These are phyloP conservation scores for Cicer chorassanicum DNA, from an alignment of 306 rosid genomes.

Conservation along the genomic window DNA sequence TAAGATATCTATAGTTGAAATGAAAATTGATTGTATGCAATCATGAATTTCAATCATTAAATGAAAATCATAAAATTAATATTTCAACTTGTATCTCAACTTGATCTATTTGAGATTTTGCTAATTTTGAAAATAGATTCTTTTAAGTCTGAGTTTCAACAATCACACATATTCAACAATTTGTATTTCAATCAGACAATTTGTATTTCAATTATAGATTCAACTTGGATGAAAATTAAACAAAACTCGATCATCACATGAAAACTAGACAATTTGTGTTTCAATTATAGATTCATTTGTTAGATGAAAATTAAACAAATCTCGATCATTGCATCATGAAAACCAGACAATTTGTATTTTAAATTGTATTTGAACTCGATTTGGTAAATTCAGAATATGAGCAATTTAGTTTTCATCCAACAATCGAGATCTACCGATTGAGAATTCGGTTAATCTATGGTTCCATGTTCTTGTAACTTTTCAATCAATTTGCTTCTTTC, in stretches of 20 bases:
- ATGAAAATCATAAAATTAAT: too few species aligned
- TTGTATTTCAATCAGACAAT: too few species aligned
- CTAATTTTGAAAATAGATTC: neutral
- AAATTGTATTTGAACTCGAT: too few species aligned
- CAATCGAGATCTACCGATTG: neutral
- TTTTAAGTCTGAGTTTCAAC: neutral
- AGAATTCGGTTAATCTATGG: neutral
- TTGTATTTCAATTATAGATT: too few species aligned
- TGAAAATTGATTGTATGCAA: neutral
- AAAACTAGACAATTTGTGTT: too few species aligned
- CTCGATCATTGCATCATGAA: too few species aligned
- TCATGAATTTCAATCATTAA: neutral
- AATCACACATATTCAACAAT: neutral
- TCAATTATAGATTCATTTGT: neutral
- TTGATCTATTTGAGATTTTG: too few species aligned
- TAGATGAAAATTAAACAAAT: neutral
- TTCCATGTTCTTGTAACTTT: neutral
- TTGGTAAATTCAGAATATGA: neutral
- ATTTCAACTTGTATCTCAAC: too few species aligned
- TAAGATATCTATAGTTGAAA: neutral
- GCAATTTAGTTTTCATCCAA: neutral
- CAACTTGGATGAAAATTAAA: too few species aligned
- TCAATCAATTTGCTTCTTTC: constrained; percentile 10
- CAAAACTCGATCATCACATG: too few species aligned
- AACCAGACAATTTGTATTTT: too few species aligned